Conservation (phyloP, 139 green algal species). For the Tetraselmis striata region DNA sequence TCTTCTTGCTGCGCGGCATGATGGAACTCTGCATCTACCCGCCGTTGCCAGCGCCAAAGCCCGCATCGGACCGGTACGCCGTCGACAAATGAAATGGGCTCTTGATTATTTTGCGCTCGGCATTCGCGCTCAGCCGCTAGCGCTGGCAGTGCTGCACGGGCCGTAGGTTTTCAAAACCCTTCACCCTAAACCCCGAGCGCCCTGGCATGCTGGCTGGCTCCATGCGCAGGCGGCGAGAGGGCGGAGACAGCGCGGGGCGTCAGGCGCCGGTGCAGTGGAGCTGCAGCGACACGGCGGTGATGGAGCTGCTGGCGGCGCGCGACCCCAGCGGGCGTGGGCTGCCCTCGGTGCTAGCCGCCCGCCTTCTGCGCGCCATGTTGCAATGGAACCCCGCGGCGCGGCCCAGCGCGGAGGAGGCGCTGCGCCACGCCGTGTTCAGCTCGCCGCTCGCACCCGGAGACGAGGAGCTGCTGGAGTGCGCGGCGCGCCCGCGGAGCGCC, state of each 20-base stretch:
- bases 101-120: no score
- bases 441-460: neutral
- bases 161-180: neutral
- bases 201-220: neutral
- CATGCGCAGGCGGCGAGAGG: neutral
- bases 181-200: neutral
- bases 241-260: neutral
- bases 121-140: neutral
- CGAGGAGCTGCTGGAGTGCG: neutral
- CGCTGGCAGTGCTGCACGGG: neutral
- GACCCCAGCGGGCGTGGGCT: conserved; percentile 30
- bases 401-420: conserved; percentile 21
- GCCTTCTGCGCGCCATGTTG: conserved; percentile 36
- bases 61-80: neutral
- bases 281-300: conserved; percentile 39
- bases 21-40: conserved; percentile 74
- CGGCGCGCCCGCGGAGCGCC: neutral
- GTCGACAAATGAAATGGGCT: no score
- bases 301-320: conserved; percentile 21
- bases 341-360: conserved; percentile 29
- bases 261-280: conserved; percentile 31
- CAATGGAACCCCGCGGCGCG: conserved; percentile 38
- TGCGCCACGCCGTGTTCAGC: conserved; percentile 41
- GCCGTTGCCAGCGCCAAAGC: conserved; percentile 3
- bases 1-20: conserved; percentile 50